A percentile compares a stretch with the other conserved stretches of the same genome.
Conservation (phyloP, 805 yeast species). For the Saccharomycopsis sp. region DNA sequence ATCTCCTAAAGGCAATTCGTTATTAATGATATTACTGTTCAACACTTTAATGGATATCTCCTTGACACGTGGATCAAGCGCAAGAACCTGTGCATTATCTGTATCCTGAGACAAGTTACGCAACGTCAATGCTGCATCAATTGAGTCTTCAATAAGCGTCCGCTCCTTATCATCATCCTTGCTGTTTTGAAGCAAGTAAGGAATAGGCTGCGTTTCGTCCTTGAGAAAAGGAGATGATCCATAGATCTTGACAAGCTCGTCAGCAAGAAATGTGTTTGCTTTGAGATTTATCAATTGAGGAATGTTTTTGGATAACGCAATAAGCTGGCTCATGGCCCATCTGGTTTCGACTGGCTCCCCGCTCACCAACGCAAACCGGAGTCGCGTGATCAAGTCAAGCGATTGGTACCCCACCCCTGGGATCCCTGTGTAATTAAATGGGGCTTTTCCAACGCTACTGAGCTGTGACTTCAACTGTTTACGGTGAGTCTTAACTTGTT, state of each 20-base stretch:
- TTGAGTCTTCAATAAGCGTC: constrained; percentile 9
- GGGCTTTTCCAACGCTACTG: background rate
- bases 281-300: constrained; percentile 12
- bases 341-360: constrained; percentile 12
- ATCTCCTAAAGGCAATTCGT: constrained; percentile 24
- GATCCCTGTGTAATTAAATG: constrained; percentile 17
- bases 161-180: background rate
- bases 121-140: constrained; percentile 40
- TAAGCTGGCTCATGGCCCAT: constrained; percentile 20
- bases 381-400: constrained; percentile 7
- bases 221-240: constrained; percentile 8
- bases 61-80: constrained; percentile 45
- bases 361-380: constrained; percentile 6
- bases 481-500: constrained; percentile 3
- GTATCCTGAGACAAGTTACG: constrained; percentile 82
- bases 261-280: constrained; percentile 9
- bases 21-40: constrained; percentile 27
- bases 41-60: constrained; percentile 38
- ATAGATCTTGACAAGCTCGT: constrained; percentile 10
- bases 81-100: constrained; percentile 71
- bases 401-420: constrained; percentile 18
- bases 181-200: constrained; percentile 12
- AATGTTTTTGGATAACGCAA: constrained; percentile 6
- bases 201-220: background rate
- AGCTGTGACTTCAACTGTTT: background rate